These are phyloP conservation scores for Fraxinus baroniana DNA, from an alignment of 305 asterid species.

Conservation along the genomic window DNA sequence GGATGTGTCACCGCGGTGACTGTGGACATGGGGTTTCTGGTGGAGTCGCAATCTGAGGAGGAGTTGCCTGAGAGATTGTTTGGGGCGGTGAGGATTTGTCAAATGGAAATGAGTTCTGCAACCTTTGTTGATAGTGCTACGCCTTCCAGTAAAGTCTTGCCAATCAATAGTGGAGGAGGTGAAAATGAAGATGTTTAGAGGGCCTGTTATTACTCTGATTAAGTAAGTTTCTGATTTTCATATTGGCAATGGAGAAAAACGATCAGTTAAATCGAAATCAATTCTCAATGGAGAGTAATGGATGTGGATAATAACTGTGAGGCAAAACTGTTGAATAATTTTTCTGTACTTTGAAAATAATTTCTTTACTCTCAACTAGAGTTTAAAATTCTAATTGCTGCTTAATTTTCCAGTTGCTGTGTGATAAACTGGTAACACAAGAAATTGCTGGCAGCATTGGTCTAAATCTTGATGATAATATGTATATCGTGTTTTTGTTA, in stretches of 20 bases:
- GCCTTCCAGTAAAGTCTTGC: slow-evolving; percentile 55
- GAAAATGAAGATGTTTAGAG: slow-evolving; percentile 43
- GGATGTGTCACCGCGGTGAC: slow-evolving; percentile 83
- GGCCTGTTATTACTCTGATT: not conserved
- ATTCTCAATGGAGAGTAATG: slow-evolving; percentile 11
- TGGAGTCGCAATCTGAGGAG: slow-evolving; percentile 72
- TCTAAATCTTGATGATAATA: not conserved
- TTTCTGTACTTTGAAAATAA: not conserved
- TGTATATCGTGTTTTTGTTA: not conserved
- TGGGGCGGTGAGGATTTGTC: slow-evolving; percentile 88
- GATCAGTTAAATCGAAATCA: slow-evolving; percentile 19
- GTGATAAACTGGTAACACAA: not conserved
- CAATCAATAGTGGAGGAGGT: slow-evolving; percentile 47
- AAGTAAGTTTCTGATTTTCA: slow-evolving; percentile 25
- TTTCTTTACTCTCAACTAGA: not conserved
- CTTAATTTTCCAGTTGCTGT: not conserved
- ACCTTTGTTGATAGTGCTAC: slow-evolving; percentile 52
- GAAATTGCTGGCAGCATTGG: not conserved
- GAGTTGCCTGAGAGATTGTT: slow-evolving; percentile 85
- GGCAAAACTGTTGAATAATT: slow-evolving; percentile 9
- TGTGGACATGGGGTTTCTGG: slow-evolving; percentile 90
- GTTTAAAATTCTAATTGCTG: not conserved
- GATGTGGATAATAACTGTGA: slow-evolving; percentile 38
- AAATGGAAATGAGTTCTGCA: slow-evolving; percentile 90
- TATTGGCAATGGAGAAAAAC: slow-evolving; percentile 13